Conservation (phyloP, 257 asterid species). For the Lantana camara region DNA sequence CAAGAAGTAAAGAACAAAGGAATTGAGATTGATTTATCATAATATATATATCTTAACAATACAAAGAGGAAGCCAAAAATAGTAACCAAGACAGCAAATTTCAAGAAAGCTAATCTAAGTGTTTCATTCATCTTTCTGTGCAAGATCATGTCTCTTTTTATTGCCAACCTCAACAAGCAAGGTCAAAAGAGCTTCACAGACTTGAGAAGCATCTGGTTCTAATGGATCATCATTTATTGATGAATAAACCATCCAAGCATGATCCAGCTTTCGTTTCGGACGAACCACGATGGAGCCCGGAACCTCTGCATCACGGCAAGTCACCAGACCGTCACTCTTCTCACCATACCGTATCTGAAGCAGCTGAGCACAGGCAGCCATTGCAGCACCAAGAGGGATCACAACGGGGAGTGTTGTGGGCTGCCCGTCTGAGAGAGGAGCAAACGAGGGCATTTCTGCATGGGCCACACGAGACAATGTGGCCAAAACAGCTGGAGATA, state of each 20-base stretch:
- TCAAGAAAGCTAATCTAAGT: not conserved
- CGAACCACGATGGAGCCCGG: slow-evolving; percentile 88
- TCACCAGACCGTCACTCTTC: slow-evolving; percentile 95
- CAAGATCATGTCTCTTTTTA: slow-evolving; percentile 48
- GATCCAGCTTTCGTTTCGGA: slow-evolving; percentile 86
- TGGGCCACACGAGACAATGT: slow-evolving; percentile 91
- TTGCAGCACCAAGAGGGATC: slow-evolving; percentile 96
- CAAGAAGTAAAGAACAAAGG: slow-evolving; percentile 8
- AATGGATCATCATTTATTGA: slow-evolving; percentile 66
- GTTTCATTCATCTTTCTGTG: slow-evolving; percentile 53
- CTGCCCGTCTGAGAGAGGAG: slow-evolving; percentile 50
- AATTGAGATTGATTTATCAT: slow-evolving; percentile 5
- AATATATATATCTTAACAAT: not conserved
- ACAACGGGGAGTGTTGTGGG: slow-evolving; percentile 74
- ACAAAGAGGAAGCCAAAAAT: slow-evolving; percentile 10
- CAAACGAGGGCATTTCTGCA: slow-evolving; percentile 72
- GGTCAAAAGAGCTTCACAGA: slow-evolving; percentile 86
- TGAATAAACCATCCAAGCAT: slow-evolving; percentile 99
- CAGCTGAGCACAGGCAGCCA: slow-evolving; percentile 98
- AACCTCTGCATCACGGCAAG: slow-evolving; percentile 96
- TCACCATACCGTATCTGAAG: slow-evolving; percentile 89
- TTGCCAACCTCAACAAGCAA: slow-evolving; percentile 76
- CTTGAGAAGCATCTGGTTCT: slow-evolving; percentile 89
- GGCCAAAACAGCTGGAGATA: slow-evolving; percentile 87
- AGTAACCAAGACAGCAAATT: not conserved